A percentile compares a stretch with the other conserved stretches of the same genome.
Evolutionary conservation across 2,329 filamentous ascomycete species (phyloP).

Genomic region (Pezicula carpinea): DNA sequence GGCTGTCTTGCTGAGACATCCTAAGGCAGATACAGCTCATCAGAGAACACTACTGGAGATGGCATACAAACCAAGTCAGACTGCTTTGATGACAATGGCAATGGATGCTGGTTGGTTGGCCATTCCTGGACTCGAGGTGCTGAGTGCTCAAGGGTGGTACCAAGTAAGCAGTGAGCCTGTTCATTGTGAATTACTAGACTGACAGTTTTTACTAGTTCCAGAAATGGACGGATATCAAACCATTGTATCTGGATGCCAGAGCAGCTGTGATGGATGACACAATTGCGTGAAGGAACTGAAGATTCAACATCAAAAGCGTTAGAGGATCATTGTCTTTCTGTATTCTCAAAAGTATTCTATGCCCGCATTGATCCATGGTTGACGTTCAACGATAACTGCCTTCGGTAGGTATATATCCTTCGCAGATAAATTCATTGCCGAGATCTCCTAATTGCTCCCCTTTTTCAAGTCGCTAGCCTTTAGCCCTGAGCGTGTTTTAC

Average conservation of each 20-base stretch:
- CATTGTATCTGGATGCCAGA: slow-evolving; percentile 66
- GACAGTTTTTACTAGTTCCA: slow-evolving; percentile 53
- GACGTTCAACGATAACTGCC: too few relatives aligned
- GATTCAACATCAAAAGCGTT: too few relatives aligned
- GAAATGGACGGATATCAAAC: slow-evolving; percentile 78
- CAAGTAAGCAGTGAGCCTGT: slow-evolving; percentile 54
- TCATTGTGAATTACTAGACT: slow-evolving; percentile 3
- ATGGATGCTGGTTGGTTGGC: slow-evolving; percentile 73
- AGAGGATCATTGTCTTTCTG: too few relatives aligned
- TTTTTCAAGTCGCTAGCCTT: too few relatives aligned
- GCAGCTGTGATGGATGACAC: slow-evolving; percentile 44
- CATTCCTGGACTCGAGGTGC: slow-evolving; percentile 81
- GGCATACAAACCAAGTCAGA: slow-evolving; percentile 88
- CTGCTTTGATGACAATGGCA: slow-evolving; percentile 80
- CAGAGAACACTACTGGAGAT: slow-evolving; percentile 76
- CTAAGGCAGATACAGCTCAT: slow-evolving; percentile 25
- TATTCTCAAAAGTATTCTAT: neutral
- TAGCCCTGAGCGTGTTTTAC: too few relatives aligned
- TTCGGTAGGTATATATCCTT: too few relatives aligned
- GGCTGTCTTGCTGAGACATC: slow-evolving; percentile 42
- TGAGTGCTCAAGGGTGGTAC: slow-evolving; percentile 84
- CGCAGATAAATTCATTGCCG: too few relatives aligned
- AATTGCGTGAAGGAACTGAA: too few relatives aligned
- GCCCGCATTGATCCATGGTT: neutral
- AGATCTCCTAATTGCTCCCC: too few relatives aligned